Percentiles rank a stretch among this genome's conserved stretches.
These are phyloP conservation scores for Auriscalpium vulgare DNA, from an alignment of 768 basidiomycete species.

Conservation along the genomic window DNA sequence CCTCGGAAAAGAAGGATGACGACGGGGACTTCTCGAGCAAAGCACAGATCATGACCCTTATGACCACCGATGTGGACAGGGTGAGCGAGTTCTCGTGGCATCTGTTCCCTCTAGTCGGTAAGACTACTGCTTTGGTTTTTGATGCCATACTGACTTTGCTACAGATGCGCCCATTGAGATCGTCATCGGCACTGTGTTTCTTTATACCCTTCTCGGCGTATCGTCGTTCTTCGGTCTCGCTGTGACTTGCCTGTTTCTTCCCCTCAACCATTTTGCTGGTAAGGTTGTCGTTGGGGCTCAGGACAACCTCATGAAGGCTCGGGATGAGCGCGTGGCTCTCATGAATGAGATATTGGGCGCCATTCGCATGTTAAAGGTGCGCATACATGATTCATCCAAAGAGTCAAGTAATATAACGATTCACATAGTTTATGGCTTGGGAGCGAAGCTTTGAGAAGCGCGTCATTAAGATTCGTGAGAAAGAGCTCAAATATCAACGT, in stretches of 20 bases:
- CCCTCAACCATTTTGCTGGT: slow-evolving; percentile 79
- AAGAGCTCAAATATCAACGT: slow-evolving; percentile 78
- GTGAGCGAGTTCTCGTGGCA: slow-evolving; percentile 83
- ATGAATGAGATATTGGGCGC: slow-evolving; percentile 94
- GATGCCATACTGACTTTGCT: neutral
- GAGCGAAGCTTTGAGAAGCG: slow-evolving; percentile 82
- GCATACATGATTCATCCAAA: neutral
- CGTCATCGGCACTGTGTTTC: slow-evolving; percentile 60
- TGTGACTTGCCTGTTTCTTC: slow-evolving; percentile 56
- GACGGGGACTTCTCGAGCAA: slow-evolving; percentile 48
- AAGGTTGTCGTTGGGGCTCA: slow-evolving; percentile 72
- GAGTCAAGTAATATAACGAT: neutral
- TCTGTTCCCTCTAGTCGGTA: slow-evolving; percentile 65
- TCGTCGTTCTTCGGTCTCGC: slow-evolving; percentile 75
- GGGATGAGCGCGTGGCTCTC: slow-evolving; percentile 81
- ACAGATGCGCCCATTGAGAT: slow-evolving; percentile 76
- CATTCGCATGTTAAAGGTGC: slow-evolving; percentile 81
- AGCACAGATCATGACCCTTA: slow-evolving; percentile 87
- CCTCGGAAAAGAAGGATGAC: slow-evolving; percentile 47
- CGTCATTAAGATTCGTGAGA: slow-evolving; percentile 65
- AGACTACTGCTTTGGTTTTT: slow-evolving; percentile 12
- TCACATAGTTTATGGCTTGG: slow-evolving; percentile 81
- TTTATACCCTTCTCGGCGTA: slow-evolving; percentile 73
- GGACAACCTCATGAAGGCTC: slow-evolving; percentile 84
- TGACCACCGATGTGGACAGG: slow-evolving; percentile 92